Conservation (phyloP, 805 yeast genomes). For the Candida nemodendra region DNA sequence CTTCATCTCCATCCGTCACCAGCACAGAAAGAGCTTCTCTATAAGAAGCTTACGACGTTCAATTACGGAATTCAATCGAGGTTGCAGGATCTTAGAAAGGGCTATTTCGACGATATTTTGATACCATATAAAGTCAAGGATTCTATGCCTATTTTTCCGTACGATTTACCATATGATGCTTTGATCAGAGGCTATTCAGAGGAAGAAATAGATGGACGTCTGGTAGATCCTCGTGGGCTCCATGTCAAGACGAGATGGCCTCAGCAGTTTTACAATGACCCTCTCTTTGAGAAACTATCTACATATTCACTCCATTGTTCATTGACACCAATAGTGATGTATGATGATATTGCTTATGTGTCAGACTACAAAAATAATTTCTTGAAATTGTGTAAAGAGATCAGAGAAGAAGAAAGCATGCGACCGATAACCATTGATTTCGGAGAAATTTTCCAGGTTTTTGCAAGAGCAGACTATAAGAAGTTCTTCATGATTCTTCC, state of each 20-base stretch:
- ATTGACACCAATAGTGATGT: slow-evolving; percentile 27
- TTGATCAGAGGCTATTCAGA: slow-evolving; percentile 23
- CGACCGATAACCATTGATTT: slow-evolving; percentile 7
- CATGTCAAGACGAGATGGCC: slow-evolving; percentile 24
- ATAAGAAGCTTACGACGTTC: slow-evolving; percentile 13
- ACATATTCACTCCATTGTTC: slow-evolving; percentile 21
- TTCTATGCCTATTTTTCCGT: slow-evolving; percentile 13
- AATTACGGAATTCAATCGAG: slow-evolving; percentile 18
- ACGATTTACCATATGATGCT: slow-evolving; percentile 25
- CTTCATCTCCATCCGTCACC: slow-evolving; percentile 16
- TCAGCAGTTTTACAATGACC: slow-evolving; percentile 14
- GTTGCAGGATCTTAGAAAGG: slow-evolving; percentile 18
- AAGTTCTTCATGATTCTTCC: slow-evolving; percentile 16
- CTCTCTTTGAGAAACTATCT: slow-evolving; percentile 11
- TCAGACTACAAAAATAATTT: slow-evolving; percentile 14
- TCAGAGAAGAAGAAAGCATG: slow-evolving; percentile 5
- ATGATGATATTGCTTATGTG: slow-evolving; percentile 10
- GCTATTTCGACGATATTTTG: slow-evolving; percentile 20
- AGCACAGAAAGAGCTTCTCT: slow-evolving; percentile 14
- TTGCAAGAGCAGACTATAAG: slow-evolving; percentile 14
- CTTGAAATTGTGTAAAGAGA: slow-evolving; percentile 6
- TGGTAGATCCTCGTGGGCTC: slow-evolving; percentile 21
- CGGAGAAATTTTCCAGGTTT: slow-evolving; percentile 8
- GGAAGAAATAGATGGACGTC: slow-evolving; percentile 13
- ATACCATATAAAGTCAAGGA: slow-evolving; percentile 16